Base-by-base conservation (phyloP, 768 basidiomycete species). In the Phylloporus sp. region DNA sequence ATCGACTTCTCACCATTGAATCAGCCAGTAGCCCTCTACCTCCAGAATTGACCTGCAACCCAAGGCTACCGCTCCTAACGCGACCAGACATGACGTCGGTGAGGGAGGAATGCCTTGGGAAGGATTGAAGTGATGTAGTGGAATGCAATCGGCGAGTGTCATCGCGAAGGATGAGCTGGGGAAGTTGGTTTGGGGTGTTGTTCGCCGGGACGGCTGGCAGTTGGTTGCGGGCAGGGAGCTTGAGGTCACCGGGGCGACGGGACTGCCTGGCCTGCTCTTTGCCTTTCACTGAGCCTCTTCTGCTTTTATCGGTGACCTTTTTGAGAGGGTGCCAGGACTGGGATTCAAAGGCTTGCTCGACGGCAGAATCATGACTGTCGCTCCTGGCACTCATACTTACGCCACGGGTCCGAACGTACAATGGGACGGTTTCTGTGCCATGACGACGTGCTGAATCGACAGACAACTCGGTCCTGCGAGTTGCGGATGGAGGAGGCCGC, bases 41-140 rank as follows among this genome's bases (percentile, higher is more conserved):
- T 37, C 32, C 46, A 21, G 54, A 38, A 38, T 54, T 53, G 23
- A 64, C 63, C 56, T 73, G 74, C 48, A 74, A 68, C 10, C 78
- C 79, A 50, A 80, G 62, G 57, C 82, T 83, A n/a, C 80, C 79
- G 55, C 81, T 84, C 47, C 81, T 77, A 40, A 74, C 64, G 26
- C 80, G 72, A 9, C 79, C 76, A 15, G 70, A 63, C 40, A 67
- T 61, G 31, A 61, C 60, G n/a, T 62, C 56, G 31, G 65, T 57
- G 48, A 64, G 47, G 40, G 61, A 55, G 22, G 63, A 54, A 43
- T 58, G 64, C 47, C 61, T 61, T 7, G 69, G 59, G 33, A 70
- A 63, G 14, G 70, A 67, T 45, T 69, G 70, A 14, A 72, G 55
- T 7, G 73, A 71, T 17, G 69, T 61, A 22, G 69, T 59, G 23